phyloP scores from a whole-genome alignment of 192 early-diverging fungal genomes.

The Podila verticillata region DNA sequence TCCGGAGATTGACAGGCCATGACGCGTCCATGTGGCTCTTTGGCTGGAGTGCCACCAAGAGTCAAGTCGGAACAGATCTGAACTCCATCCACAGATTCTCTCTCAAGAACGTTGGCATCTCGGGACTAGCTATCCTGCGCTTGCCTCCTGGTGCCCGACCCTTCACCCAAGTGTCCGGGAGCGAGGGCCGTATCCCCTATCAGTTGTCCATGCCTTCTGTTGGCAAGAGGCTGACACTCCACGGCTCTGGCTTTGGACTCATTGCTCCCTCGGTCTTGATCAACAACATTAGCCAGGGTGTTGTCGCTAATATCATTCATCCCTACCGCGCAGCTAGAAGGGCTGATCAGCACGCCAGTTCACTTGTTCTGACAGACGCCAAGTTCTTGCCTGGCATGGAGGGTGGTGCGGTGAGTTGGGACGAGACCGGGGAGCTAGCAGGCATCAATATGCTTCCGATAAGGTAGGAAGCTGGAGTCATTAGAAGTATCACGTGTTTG shows the following conservation, averaged over 20 bases:
- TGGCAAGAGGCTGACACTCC: conserved; percentile 37
- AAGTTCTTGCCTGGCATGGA: conserved; percentile 55
- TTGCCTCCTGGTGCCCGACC: conserved; percentile 4
- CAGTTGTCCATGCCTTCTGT: conserved; percentile 31
- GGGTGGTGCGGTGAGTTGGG: conserved; percentile 49
- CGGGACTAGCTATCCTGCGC: conserved; percentile 40
- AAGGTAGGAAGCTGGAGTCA: conserved; percentile 13
- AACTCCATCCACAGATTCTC: conserved; percentile 48
- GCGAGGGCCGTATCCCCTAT: conserved; percentile 2
- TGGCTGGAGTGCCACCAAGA: conserved; percentile 35
- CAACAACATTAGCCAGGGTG: conserved; percentile 52
- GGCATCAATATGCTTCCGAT: conserved; percentile 50
- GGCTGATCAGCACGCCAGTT: conserved; percentile 30
- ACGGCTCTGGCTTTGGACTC: conserved; percentile 51
- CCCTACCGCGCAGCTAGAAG: conserved; percentile 42
- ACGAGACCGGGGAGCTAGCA: conserved; percentile 40
- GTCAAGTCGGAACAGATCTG: conserved; percentile 41
- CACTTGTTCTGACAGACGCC: conserved; percentile 42
- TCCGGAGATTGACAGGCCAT: conserved; percentile 32
- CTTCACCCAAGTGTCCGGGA: background rate
- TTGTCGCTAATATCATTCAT: conserved; percentile 49
- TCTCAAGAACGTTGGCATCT: conserved; percentile 38
- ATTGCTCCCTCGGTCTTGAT: conserved; percentile 49
- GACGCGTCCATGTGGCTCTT: conserved; percentile 44
- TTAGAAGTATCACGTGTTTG: too few relatives aligned